Evolutionary conservation across 1,284 basidiomycete species (phyloP).

Genomic region (Ceratobasidium sp.): DNA sequence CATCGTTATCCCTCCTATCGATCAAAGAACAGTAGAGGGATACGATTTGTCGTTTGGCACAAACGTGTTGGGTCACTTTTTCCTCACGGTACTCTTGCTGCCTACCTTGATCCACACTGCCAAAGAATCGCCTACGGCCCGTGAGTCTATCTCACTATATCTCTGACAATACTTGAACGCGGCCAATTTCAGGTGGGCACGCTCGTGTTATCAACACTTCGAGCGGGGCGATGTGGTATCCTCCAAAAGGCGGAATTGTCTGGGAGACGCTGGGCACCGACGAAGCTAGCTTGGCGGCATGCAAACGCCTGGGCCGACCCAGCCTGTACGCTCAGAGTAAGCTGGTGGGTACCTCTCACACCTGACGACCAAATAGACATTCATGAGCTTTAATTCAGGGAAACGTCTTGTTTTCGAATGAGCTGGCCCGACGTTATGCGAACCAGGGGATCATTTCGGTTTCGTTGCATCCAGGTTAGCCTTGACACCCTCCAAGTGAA

Average conservation of each 20-base stretch:
- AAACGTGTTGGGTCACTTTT: conserved; percentile 69
- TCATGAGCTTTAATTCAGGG: conserved; percentile 21
- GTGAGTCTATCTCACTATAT: conserved; percentile 47
- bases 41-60: conserved; percentile 73
- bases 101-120: conserved; percentile 64
- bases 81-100: conserved; percentile 67
- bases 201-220: conserved; percentile 65
- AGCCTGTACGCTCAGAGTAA: conserved; percentile 66
- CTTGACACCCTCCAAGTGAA: no score
- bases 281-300: conserved; percentile 50
- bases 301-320: conserved; percentile 55
- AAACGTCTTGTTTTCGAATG: conserved; percentile 46
- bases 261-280: conserved; percentile 58
- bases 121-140: conserved; percentile 51
- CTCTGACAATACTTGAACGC: no score
- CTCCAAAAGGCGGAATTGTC: conserved; percentile 54
- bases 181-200: conserved; percentile 56
- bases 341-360: conserved; percentile 59
- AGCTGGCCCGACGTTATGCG: conserved; percentile 47
- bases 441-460: conserved; percentile 49
- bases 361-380: background rate
- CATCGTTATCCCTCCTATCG: conserved; percentile 66
- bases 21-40: conserved; percentile 66
- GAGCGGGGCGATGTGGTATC: conserved; percentile 53
- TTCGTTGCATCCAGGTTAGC: conserved; percentile 46